A percentile compares a stretch with the other conserved stretches of the same genome.
These are phyloP conservation scores for Aureobasidium sp. DNA, from an alignment of 2,329 filamentous ascomycete species.

Conservation along the genomic window DNA sequence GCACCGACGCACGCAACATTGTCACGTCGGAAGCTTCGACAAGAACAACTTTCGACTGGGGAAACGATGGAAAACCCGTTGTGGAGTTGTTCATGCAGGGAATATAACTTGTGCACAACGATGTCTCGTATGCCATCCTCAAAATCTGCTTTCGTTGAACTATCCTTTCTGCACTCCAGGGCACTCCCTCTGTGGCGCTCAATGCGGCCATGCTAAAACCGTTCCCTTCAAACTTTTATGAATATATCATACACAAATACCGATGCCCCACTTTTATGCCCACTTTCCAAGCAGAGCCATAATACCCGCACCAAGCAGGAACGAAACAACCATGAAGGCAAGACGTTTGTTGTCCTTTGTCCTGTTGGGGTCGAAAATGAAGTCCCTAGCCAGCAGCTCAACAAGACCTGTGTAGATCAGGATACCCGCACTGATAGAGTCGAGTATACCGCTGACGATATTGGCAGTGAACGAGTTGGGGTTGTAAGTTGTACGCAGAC, in stretches of 20 bases:
- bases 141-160: no score
- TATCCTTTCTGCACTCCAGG: no score
- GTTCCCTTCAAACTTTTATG: not conserved
- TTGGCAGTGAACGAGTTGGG: conserved; percentile 35
- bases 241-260: not conserved
- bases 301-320: conserved; percentile 66
- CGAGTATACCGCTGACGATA: conserved; percentile 79
- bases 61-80: no score
- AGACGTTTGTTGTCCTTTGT: conserved; percentile 81
- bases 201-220: not conserved
- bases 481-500: conserved; percentile 59
- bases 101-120: no score
- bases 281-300: conserved; percentile 83
- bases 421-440: conserved; percentile 63
- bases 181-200: no score
- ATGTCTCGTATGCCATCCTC: no score
- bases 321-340: conserved; percentile 83
- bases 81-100: no score
- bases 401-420: conserved; percentile 41
- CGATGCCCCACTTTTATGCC: conserved; percentile 48
- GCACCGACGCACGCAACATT: no score
- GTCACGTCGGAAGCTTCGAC: no score
- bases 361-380: conserved; percentile 68
- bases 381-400: conserved; percentile 43
- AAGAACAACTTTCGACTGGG: no score